Evolutionary conservation across 495 filamentous ascomycete species (phyloP), one percentile per base, ranked within the genome.

Genomic region (Podospora australis): DNA sequence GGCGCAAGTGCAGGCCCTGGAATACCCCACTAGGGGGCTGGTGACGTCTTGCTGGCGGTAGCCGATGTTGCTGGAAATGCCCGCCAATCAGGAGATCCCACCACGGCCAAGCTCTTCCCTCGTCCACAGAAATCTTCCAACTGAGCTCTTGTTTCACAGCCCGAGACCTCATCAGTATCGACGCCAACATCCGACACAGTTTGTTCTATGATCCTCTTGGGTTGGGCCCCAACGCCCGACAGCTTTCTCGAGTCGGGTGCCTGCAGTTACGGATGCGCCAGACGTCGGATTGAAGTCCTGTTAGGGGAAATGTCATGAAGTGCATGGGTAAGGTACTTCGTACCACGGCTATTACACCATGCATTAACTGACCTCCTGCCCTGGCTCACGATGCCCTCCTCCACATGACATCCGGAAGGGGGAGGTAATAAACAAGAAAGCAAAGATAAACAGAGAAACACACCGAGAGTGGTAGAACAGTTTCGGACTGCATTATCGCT

Each of bases 1-100:
- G 19, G 20, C 10, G 36, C 39, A 24, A 45, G 39, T 21, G 39
- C n/a, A n/a, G n/a, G n/a, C n/a, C n/a, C n/a, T n/a, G n/a, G n/a
- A n/a, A n/a, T n/a, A n/a, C n/a, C n/a, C n/a, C n/a, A n/a, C n/a
- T n/a, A n/a, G n/a, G n/a, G n/a, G n/a, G 43, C 35, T 44, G 54
- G 57, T 60, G 56, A 59, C 56, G 56, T 59, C 56, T 48, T 51
- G 32, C 38, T 32, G 34, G 28, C 49, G 44, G 44, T 50, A 25
- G 46, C 35, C 9, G 30, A 26, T 6, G 3, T 43, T 43, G 40
- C 13, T 23, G 40, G 40, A 11, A 21, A 25, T 11, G 30, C 36
- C 34, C 23, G 29, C 7, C 20, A 46, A 34, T 54, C 57, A 60
- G 54, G 46, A 57, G 54, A 54, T 52, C 48, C 17, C 19, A 8